Evolutionary conservation across 306 rosid species (phyloP).

Genomic region (Quercus suber): DNA sequence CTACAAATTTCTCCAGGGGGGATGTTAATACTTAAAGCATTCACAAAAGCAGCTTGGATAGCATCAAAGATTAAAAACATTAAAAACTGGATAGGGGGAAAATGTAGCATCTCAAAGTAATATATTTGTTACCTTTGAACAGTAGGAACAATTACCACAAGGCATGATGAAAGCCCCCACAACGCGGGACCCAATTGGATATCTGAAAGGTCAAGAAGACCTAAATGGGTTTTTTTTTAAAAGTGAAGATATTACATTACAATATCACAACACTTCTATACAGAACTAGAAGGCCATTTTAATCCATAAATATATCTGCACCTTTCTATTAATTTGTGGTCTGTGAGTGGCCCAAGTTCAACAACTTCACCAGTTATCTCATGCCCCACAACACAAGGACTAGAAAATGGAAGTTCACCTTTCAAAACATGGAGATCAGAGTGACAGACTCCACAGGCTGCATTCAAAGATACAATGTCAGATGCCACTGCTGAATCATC

Average conservation of each 20-base stretch:
- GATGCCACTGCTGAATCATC: background rate
- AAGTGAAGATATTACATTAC: background rate
- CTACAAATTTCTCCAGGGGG: conserved; percentile 9
- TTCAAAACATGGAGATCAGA: conserved; percentile 95
- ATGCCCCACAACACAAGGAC: conserved; percentile 88
- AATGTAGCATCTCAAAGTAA: background rate
- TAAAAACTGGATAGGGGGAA: conserved; percentile 13
- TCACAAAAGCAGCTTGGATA: conserved; percentile 4
- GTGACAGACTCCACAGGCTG: conserved; percentile 97
- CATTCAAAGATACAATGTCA: conserved; percentile 25
- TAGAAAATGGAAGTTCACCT: conserved; percentile 82
- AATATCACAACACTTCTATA: conserved; percentile 1
- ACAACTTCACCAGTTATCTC: conserved; percentile 93
- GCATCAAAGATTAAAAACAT: conserved; percentile 16
- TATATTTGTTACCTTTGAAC: conserved; percentile 64
- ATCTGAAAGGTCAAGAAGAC: conserved; percentile 41
- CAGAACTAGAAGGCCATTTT: background rate
- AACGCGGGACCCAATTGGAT: conserved; percentile 76
- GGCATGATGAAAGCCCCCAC: conserved; percentile 97
- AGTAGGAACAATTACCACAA: conserved; percentile 82
- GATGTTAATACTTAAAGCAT: background rate
- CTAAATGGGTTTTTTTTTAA: background rate
- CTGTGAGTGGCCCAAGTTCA: conserved; percentile 62
- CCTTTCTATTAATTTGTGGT: conserved; percentile 55
- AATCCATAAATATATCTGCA: conserved; percentile 11